Evolutionary conservation across 2,329 filamentous ascomycete species (phyloP).

Genomic region (Colletotrichum agaves): DNA sequence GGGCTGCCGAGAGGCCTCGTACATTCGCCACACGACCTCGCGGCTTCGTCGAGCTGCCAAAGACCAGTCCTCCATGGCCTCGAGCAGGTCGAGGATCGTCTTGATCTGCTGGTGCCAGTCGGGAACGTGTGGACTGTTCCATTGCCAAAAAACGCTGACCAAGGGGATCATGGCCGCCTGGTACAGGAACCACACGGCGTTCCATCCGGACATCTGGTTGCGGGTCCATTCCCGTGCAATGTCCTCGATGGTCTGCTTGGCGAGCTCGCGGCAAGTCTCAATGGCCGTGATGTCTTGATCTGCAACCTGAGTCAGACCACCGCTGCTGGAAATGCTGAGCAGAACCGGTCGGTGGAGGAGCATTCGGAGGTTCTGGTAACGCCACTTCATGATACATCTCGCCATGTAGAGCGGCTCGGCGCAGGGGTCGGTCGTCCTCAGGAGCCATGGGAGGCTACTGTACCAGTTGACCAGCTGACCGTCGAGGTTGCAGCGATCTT

Average conservation of each 20-base stretch:
- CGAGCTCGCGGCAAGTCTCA: slow-evolving; percentile 74
- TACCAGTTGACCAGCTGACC: slow-evolving; percentile 78
- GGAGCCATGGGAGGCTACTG: slow-evolving; percentile 73
- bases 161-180: slow-evolving; percentile 84
- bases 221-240: slow-evolving; percentile 76
- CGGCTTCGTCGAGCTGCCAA: slow-evolving; percentile 70
- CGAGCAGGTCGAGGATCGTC: slow-evolving; percentile 68
- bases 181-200: slow-evolving; percentile 84
- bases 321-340: slow-evolving; percentile 69
- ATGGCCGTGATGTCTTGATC: slow-evolving; percentile 75
- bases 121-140: slow-evolving; percentile 57
- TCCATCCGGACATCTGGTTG: slow-evolving; percentile 83
- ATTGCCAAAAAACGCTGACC: slow-evolving; percentile 78
- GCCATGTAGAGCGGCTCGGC: slow-evolving; percentile 77
- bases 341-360: slow-evolving; percentile 79
- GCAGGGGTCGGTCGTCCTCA: slow-evolving; percentile 73
- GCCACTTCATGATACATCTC: slow-evolving; percentile 83
- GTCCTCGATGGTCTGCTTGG: slow-evolving; percentile 76
- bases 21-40: slow-evolving; percentile 72
- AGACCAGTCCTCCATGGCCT: slow-evolving; percentile 73
- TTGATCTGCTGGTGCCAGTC: slow-evolving; percentile 69
- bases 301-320: slow-evolving; percentile 58
- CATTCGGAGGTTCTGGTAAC: slow-evolving; percentile 82
- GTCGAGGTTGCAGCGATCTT: slow-evolving; percentile 75
- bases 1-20: slow-evolving; percentile 63